Evolutionary conservation across 192 early-diverging fungal species (phyloP).

Genomic region (Linnemannia hyalina): DNA sequence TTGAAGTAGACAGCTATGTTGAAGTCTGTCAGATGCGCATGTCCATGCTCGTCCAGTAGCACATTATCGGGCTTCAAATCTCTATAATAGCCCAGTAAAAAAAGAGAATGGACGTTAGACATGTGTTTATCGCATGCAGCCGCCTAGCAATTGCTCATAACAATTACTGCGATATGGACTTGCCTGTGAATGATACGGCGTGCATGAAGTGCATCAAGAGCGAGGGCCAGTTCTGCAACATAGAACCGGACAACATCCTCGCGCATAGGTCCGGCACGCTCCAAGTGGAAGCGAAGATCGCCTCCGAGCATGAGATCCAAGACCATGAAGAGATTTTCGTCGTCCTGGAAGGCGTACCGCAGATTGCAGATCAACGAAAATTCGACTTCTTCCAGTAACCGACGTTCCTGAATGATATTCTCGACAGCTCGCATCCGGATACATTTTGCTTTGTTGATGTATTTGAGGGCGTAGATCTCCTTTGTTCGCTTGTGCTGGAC

Average conservation of each 20-base stretch:
- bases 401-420: conserved; percentile 93
- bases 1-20: conserved; percentile 86
- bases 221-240: conserved; percentile 77
- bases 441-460: conserved; percentile 96
- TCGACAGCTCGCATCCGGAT: conserved; percentile 88
- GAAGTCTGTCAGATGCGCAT: conserved; percentile 88
- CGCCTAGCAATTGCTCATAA: not conserved
- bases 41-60: conserved; percentile 79
- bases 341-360: conserved; percentile 96
- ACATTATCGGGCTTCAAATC: conserved; percentile 93
- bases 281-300: conserved; percentile 91
- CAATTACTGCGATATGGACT: conserved; percentile 1
- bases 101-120: not conserved
- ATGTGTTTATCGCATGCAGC: not conserved
- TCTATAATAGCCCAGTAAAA: conserved; percentile 43
- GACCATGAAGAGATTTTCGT: conserved; percentile 93
- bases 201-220: conserved; percentile 77
- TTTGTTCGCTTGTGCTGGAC: conserved; percentile 89
- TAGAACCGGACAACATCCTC: conserved; percentile 81
- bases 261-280: conserved; percentile 71
- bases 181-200: conserved; percentile 79
- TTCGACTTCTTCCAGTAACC: conserved; percentile 88
- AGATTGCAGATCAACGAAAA: conserved; percentile 91
- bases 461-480: conserved; percentile 93
- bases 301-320: conserved; percentile 96